Percentiles rank a stretch among this genome's conserved stretches.
phyloP scores from a whole-genome alignment of 495 filamentous ascomycete genomes.

The Penicillium herquei region DNA sequence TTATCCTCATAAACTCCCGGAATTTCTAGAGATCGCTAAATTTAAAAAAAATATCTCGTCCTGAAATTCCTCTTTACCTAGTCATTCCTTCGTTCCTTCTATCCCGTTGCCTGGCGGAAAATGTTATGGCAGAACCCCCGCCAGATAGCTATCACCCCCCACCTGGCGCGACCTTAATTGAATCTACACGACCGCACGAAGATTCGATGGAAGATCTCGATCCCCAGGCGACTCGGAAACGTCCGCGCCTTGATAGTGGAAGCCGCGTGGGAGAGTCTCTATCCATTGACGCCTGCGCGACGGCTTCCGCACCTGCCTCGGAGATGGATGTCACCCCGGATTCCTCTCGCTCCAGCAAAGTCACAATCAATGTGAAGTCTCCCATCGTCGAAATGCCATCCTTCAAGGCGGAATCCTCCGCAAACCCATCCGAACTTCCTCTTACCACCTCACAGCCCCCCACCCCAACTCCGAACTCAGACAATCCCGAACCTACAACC shows the following conservation, averaged over 20 bases:
- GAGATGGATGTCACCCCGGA: conserved; percentile 33
- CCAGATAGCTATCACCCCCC: conserved; percentile 49
- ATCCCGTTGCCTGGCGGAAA: conserved; percentile 26
- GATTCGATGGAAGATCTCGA: conserved; percentile 58
- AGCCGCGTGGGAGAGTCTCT: conserved; percentile 43
- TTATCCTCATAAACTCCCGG: neutral
- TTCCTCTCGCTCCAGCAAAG: conserved; percentile 43
- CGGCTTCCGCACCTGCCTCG: conserved; percentile 30
- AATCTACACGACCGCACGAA: conserved; percentile 31
- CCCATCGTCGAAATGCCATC: conserved; percentile 23
- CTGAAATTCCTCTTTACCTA: neutral
- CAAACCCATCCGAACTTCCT: conserved; percentile 3
- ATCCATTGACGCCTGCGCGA: conserved; percentile 34
- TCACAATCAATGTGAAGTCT: conserved; percentile 58
- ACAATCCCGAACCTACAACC: conserved; percentile 16
- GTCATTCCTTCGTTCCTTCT: neutral
- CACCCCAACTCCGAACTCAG: conserved; percentile 7
- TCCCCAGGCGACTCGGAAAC: conserved; percentile 56
- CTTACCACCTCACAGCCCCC: conserved; percentile 8
- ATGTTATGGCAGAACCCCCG: conserved; percentile 53
- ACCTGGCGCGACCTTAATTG: conserved; percentile 36
- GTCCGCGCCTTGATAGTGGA: conserved; percentile 61
- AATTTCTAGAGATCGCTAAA: neutral
- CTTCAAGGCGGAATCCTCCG: conserved; percentile 10
- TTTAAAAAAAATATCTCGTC: neutral